phyloP scores from a whole-genome alignment of 2,329 filamentous ascomycete species.

The Aspergillus quadricinctus region DNA sequence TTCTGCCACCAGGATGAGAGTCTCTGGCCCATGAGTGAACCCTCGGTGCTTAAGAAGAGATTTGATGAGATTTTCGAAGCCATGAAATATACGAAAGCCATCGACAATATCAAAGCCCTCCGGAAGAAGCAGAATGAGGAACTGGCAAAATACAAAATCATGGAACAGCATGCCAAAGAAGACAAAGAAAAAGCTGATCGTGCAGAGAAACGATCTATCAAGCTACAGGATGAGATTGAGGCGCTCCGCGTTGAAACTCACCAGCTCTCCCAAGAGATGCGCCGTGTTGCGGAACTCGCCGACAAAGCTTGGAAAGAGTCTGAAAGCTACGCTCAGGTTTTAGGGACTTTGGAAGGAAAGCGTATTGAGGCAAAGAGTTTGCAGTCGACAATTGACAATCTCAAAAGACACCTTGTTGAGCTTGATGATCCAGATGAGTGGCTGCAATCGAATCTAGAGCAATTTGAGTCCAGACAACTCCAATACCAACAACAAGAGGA shows the following conservation, averaged over 20 bases:
- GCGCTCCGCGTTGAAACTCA: conserved; percentile 58
- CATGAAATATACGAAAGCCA: conserved; percentile 92
- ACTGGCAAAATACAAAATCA: conserved; percentile 66
- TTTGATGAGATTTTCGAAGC: conserved; percentile 99
- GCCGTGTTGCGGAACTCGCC: conserved; percentile 46
- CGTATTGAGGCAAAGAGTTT: conserved; percentile 68
- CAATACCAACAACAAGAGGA: conserved; percentile 62
- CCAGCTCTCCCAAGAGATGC: conserved; percentile 49
- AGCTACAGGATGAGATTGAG: conserved; percentile 60
- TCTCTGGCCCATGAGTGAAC: conserved; percentile 92
- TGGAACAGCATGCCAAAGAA: conserved; percentile 71
- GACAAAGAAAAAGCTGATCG: conserved; percentile 82
- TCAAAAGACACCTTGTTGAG: conserved; percentile 69
- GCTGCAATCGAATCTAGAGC: conserved; percentile 65
- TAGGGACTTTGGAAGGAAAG: conserved; percentile 72
- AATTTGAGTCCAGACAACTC: conserved; percentile 72
- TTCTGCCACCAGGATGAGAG: conserved; percentile 99
- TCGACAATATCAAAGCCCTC: conserved; percentile 86
- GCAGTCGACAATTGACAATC: conserved; percentile 64
- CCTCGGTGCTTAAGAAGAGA: conserved; percentile 77
- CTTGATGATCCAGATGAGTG: conserved; percentile 73
- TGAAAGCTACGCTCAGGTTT: conserved; percentile 67
- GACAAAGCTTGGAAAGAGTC: conserved; percentile 68
- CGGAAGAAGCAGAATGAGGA: conserved; percentile 78
- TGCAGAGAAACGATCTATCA: conserved; percentile 60